Evolutionary conservation across 331 rosid species (phyloP), one percentile per base, ranked within the genome.

Genomic region (Cydonia oblonga): DNA sequence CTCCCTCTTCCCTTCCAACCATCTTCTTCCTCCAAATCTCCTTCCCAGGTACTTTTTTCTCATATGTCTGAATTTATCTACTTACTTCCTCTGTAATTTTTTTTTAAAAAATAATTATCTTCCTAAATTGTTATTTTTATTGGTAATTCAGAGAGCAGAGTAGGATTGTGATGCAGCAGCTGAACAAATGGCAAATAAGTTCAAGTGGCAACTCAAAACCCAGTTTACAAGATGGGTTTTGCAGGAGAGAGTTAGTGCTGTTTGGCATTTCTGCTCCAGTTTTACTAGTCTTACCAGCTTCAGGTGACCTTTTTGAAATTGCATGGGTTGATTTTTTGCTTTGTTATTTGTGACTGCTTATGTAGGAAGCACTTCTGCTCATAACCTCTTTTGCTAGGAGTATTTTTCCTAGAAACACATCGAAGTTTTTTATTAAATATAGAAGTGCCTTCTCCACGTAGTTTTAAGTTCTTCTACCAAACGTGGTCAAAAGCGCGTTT

Each of bases 201-300:
- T 80, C 88, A 49, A 65, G 69, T 76, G 75, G 72, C 66, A 44
- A 76, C 75, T 32, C 75, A 54, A 81, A 82, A 70, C 83, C 89
- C 85, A 79, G 68, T 79, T 80, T 90, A 0, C 73, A 82, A 79
- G 61, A 35, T 78, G 53, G 76, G 64, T 68, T 84, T 78, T 82
- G 66, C 68, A 80, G 96, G 76, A 87, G 97, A 80, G 88, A 90
- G 78, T 83, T 88, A 60, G 2, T 86, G 75, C 84, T 92, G 11
- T 76, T 81, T 72, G 90, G 90, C 42, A 79, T 90, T 33, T 81
- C 92, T 75, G 78, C 86, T 72, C 80, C 96, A 22, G 40, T 85
- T 7, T 30, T 88, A 28, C 22, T 85, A 62, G 70, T 82, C 23
- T 69, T 69, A 32, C 86, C 87, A 40, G 65, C 87, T 38, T 76